A percentile compares a stretch with the other conserved stretches of the same genome.
Conservation (phyloP, 148 eudicot species). For the Fagopyrum homotropicum region DNA sequence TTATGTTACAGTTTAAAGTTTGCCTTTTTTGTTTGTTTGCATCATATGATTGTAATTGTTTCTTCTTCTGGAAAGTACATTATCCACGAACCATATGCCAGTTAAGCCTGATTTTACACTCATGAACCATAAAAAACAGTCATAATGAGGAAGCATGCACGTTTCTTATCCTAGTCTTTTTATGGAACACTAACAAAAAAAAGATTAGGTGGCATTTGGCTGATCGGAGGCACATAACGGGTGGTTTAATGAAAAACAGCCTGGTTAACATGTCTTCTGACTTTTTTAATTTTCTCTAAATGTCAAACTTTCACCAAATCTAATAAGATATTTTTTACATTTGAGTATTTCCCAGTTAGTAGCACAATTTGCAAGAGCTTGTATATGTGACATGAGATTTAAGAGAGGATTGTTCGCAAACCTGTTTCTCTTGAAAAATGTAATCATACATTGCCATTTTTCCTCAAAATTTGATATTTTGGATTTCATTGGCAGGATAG, state of each 20-base stretch:
- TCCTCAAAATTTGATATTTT: not conserved
- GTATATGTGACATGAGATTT: not conserved
- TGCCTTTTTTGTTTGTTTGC: too few species aligned
- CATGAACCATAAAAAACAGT: too few species aligned
- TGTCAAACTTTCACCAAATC: not conserved
- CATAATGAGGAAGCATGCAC: too few species aligned
- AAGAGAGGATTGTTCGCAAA: not conserved
- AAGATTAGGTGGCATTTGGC: not conserved
- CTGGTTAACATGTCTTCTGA: not conserved
- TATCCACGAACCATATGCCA: too few species aligned
- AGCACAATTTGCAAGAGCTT: not conserved
- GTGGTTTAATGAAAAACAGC: not conserved
- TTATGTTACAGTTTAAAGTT: too few species aligned
- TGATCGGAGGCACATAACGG: not conserved
- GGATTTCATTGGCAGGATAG: slow-evolving; percentile 26
- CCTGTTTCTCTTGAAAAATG: not conserved
- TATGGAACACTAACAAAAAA: too few species aligned
- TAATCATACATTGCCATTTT: not conserved
- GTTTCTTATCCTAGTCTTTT: too few species aligned
- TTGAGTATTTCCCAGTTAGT: not conserved
- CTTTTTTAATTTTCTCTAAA: not conserved
- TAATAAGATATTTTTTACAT: not conserved
- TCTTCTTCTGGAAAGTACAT: too few species aligned
- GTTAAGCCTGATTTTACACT: too few species aligned
- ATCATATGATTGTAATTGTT: too few species aligned